Evolutionary conservation across 345 rosid genomes (phyloP), one percentile per base, ranked within the genome.

Genomic region (Eucalyptus melliodora): DNA sequence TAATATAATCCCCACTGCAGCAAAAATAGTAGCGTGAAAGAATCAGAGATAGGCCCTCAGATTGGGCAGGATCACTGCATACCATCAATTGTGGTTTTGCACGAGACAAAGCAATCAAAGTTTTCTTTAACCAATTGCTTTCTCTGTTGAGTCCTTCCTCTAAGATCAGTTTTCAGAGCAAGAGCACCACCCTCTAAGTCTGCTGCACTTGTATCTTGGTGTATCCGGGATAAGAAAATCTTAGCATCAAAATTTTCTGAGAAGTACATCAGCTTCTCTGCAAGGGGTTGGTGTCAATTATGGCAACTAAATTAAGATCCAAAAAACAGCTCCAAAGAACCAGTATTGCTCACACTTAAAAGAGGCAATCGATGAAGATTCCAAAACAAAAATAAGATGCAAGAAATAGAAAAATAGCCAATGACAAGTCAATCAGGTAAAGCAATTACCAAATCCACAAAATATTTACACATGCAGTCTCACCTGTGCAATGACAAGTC

Each of bases 41-140:
- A 50, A 55, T 42, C 55, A 85, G 69, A 88, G 65, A 82, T 90
- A 87, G 89, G 85, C 47, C 85, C 85, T 40, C 85, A 11, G 85
- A 77, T 40, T 21, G 47, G 5, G 44, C 85, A 77, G 30, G 85
- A 77, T 77, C 47, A 77, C 77, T 7, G 30, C 94, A 89, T 96
- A 97, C 99, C 99, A 92, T 98, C 99, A 93, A 98, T 98, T 55
- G 99, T 97, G 42, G 98, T 98, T 94, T 98, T 98, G 95, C 99
- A 98, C 19, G 99, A 98, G 95, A 98, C 99, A 92, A 98, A 98
- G 93, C 99, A 98, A 92, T 98, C 99, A 90, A 98, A 98, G 89
- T 98, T 98, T 92, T 98, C 97, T 91, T 97, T 98, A 80, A 98
- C 99, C 94, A 98, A 92, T 89, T 98, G 98, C 92, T 98, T 97